Conservation (phyloP, 164 flowering plant species). For the Tinospora cordifolia region DNA sequence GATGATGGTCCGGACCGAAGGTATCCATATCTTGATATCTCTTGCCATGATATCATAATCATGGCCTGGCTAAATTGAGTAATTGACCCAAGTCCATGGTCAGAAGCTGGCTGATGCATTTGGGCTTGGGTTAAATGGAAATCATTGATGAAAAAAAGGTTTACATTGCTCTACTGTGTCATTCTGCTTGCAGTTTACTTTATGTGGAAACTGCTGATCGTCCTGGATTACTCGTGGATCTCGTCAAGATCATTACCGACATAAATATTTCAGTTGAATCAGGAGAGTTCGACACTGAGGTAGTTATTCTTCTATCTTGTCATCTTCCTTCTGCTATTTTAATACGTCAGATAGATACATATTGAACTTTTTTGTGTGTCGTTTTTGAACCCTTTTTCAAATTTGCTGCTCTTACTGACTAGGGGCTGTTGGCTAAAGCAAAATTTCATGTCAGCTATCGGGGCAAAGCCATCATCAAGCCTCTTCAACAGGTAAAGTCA, state of each 20-base stretch:
- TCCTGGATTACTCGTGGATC: conserved; percentile 92
- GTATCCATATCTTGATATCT: conserved; percentile 30
- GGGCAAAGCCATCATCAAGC: conserved; percentile 68
- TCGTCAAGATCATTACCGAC: conserved; percentile 79
- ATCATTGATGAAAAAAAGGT: no score
- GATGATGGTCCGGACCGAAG: conserved; percentile 90
- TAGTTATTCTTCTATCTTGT: conserved; percentile 12
- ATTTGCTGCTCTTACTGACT: background rate
- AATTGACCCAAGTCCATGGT: background rate
- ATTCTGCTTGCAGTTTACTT: conserved; percentile 53
- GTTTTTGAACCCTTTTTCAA: background rate
- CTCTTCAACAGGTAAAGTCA: conserved; percentile 73
- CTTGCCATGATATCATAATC: background rate
- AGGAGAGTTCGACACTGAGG: conserved; percentile 99
- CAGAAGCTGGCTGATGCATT: background rate
- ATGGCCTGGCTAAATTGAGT: background rate
- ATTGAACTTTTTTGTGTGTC: background rate
- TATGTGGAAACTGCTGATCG: conserved; percentile 83
- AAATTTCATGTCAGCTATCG: conserved; percentile 93
- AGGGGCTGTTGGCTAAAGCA: conserved; percentile 95
- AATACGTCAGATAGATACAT: background rate
- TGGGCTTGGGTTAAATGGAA: background rate
- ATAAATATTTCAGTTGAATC: conserved; percentile 69
- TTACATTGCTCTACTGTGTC: background rate
- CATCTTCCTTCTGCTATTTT: conserved; percentile 2